A percentile compares a stretch with the other conserved stretches of the same genome.
phyloP scores from a whole-genome alignment of 768 basidiomycete species.

The Tephrocybe rancida region DNA sequence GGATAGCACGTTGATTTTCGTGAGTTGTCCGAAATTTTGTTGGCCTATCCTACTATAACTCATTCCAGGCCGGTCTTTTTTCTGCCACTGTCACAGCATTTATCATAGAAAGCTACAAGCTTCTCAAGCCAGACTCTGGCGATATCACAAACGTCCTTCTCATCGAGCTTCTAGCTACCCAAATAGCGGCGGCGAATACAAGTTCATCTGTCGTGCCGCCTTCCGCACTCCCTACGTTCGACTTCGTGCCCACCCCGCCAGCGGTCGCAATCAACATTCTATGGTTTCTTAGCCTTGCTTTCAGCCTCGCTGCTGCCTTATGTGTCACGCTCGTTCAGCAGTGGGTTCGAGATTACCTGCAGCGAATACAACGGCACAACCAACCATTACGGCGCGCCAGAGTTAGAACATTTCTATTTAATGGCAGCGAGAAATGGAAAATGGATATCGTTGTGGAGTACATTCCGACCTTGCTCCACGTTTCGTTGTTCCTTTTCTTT shows the following conservation, averaged over 20 bases:
- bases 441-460: not conserved
- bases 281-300: too few species aligned
- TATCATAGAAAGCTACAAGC: slow-evolving; percentile 33
- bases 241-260: slow-evolving; percentile 16
- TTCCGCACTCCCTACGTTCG: not conserved
- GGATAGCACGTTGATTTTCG: slow-evolving; percentile 1
- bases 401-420: not conserved
- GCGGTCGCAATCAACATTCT: slow-evolving; percentile 27
- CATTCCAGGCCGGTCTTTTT: slow-evolving; percentile 40
- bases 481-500: slow-evolving; percentile 8
- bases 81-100: slow-evolving; percentile 40
- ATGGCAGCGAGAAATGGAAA: not conserved
- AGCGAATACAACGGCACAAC: not conserved
- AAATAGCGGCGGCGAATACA: slow-evolving; percentile 2
- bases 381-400: not conserved
- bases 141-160: slow-evolving; percentile 28
- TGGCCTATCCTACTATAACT: not conserved
- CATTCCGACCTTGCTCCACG: not conserved
- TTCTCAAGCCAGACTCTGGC: slow-evolving; percentile 29
- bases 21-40: not conserved
- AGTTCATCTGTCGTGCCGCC: not conserved
- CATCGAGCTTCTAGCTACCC: slow-evolving; percentile 14
- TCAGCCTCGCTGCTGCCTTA: slow-evolving; percentile 26
- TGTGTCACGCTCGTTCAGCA: slow-evolving; percentile 24
- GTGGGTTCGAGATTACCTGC: slow-evolving; percentile 4